phyloP scores from a whole-genome alignment of 176 grass and related monocot genomes.

The Eleusine coracana region DNA sequence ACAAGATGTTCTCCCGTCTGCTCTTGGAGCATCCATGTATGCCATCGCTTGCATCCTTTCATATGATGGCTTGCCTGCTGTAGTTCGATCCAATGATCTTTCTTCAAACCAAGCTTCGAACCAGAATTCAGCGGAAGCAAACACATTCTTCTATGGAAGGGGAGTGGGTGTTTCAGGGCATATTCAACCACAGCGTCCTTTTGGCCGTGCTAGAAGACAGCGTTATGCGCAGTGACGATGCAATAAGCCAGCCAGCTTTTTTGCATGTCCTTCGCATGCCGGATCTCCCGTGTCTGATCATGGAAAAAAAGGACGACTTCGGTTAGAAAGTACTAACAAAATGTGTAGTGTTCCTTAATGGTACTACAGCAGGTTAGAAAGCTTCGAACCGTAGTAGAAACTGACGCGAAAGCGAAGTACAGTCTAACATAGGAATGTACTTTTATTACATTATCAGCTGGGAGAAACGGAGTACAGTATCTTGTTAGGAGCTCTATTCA shows the following conservation, averaged over 20 bases:
- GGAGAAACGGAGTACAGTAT: background rate
- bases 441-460: background rate
- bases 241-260: background rate
- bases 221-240: conserved; percentile 20
- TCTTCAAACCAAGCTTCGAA: background rate
- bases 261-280: background rate
- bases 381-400: background rate
- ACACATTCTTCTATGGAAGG: conserved; percentile 40
- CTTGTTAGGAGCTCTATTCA: background rate
- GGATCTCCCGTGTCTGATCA: background rate
- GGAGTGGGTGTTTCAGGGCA: conserved; percentile 18
- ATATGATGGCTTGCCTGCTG: conserved; percentile 69
- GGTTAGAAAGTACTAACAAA: background rate
- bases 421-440: background rate
- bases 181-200: conserved; percentile 21
- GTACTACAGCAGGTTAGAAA: too few relatives aligned
- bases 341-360: too few relatives aligned
- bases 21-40: conserved; percentile 76
- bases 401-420: background rate
- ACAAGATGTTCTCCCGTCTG: conserved; percentile 65
- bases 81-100: conserved; percentile 39
- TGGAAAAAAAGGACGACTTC: background rate
- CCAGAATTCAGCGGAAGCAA: conserved; percentile 28
- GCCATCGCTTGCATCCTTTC: conserved; percentile 79
- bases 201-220: conserved; percentile 44